Percentiles rank a stretch among this genome's conserved stretches.
phyloP scores from a whole-genome alignment of 2,329 filamentous ascomycete genomes.

The Pleurostoma richardsiae region DNA sequence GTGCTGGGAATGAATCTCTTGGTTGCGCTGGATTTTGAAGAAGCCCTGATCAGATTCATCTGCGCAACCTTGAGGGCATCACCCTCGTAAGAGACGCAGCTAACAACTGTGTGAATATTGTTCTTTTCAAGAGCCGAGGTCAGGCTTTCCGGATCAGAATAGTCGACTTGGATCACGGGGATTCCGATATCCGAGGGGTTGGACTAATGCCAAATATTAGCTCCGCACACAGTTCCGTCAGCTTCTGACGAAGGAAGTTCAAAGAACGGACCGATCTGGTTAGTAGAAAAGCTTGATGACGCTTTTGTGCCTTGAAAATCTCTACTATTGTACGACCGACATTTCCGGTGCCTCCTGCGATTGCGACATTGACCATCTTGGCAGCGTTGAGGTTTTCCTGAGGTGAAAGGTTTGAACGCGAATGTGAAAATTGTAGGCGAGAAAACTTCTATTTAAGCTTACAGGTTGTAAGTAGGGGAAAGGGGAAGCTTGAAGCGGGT shows the following conservation, averaged over 20 bases:
- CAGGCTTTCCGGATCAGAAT: conserved; percentile 16
- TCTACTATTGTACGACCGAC: conserved; percentile 41
- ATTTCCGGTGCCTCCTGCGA: conserved; percentile 40
- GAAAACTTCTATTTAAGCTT: neutral
- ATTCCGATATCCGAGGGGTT: conserved; percentile 11
- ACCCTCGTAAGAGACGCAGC: conserved; percentile 26
- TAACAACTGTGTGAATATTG: conserved; percentile 38
- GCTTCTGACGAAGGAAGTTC: neutral
- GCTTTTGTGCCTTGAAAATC: conserved; percentile 18
- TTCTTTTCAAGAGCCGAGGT: conserved; percentile 22
- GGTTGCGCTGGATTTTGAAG: conserved; percentile 28
- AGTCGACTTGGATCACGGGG: conserved; percentile 20
- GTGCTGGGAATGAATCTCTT: conserved; percentile 36
- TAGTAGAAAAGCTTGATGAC: neutral
- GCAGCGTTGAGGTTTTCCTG: neutral
- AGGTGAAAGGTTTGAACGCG: neutral
- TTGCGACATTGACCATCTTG: conserved; percentile 34
- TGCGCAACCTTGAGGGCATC: conserved; percentile 23
- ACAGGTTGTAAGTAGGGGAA: too few relatives aligned
- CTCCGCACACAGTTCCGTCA: neutral
- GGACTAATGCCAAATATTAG: neutral
- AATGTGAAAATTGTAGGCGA: neutral
- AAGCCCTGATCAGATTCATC: conserved; percentile 37
- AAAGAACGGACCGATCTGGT: neutral
- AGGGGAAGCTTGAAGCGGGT: neutral